Percentiles rank a stretch among this genome's conserved stretches.
phyloP scores from a whole-genome alignment of 441 rosid genomes.

The Isatis lusitanica region DNA sequence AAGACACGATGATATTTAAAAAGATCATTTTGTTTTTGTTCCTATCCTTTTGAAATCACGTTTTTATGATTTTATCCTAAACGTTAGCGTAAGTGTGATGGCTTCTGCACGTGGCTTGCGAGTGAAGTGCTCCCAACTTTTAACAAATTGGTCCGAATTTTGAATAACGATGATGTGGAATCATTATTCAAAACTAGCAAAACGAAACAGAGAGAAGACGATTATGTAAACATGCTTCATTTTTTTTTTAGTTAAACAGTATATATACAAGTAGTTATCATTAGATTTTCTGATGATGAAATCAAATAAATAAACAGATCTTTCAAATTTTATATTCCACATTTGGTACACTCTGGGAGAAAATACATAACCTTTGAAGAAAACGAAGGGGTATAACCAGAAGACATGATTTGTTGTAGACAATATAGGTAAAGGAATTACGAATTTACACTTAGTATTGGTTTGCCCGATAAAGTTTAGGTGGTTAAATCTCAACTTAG shows the following conservation, averaged over 20 bases:
- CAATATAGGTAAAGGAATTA: background rate
- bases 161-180: background rate
- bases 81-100: slow-evolving; percentile 29
- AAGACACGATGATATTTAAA: slow-evolving; percentile 6
- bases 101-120: slow-evolving; percentile 30
- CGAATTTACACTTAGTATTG: background rate
- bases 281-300: slow-evolving; percentile 15
- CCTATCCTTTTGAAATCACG: background rate
- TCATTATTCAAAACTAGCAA: background rate
- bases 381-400: slow-evolving; percentile 4
- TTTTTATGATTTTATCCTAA: slow-evolving; percentile 14
- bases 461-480: background rate
- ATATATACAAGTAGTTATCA: background rate
- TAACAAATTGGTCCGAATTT: background rate
- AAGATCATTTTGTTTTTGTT: background rate
- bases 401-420: background rate
- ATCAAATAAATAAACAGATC: slow-evolving; percentile 5
- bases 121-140: slow-evolving; percentile 29
- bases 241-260: background rate
- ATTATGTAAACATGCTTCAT: background rate
- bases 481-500: background rate
- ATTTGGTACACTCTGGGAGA: background rate
- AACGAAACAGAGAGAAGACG: background rate
- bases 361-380: slow-evolving; percentile 8
- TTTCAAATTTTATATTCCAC: background rate